These are phyloP conservation scores for Arachis stenosperma DNA, from an alignment of 306 rosid genomes.

Conservation along the genomic window DNA sequence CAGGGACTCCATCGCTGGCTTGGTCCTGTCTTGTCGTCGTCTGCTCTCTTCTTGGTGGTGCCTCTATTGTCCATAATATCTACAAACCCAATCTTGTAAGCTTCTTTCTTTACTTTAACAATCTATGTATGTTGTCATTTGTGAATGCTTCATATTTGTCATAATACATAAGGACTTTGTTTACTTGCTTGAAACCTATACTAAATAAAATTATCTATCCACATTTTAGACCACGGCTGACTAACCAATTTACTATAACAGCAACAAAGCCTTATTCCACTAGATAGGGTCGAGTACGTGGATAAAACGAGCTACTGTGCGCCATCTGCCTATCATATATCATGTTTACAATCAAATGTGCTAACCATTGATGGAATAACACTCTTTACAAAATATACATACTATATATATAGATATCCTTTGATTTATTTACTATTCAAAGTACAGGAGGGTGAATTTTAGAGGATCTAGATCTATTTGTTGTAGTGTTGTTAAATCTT, in stretches of 20 bases:
- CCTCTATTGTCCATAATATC: conserved; percentile 53
- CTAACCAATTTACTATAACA: neutral
- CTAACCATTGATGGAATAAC: conserved; percentile 15
- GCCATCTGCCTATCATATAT: neutral
- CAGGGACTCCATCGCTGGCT: conserved; percentile 53
- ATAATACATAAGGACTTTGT: neutral
- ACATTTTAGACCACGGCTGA: neutral
- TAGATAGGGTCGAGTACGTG: neutral
- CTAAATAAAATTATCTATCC: conserved; percentile 2
- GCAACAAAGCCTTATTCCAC: neutral
- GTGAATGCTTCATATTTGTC: neutral
- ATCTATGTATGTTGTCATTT: conserved; percentile 6
- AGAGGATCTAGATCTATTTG: conserved; percentile 5
- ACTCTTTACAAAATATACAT: neutral
- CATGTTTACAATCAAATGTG: conserved; percentile 22
- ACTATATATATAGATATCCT: conserved; percentile 3
- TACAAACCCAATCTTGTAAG: conserved; percentile 58
- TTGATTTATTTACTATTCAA: conserved; percentile 19
- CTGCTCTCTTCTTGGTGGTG: conserved; percentile 53
- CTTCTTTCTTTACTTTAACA: neutral
- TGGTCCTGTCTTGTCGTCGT: conserved; percentile 50
- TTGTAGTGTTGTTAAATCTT: conserved; percentile 10
- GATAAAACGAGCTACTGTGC: neutral
- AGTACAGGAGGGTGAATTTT: neutral
- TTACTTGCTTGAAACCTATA: conserved; percentile 31